These are phyloP conservation scores for Botrytis sinoallii DNA, from an alignment of 2,329 filamentous ascomycete genomes.

Conservation along the genomic window DNA sequence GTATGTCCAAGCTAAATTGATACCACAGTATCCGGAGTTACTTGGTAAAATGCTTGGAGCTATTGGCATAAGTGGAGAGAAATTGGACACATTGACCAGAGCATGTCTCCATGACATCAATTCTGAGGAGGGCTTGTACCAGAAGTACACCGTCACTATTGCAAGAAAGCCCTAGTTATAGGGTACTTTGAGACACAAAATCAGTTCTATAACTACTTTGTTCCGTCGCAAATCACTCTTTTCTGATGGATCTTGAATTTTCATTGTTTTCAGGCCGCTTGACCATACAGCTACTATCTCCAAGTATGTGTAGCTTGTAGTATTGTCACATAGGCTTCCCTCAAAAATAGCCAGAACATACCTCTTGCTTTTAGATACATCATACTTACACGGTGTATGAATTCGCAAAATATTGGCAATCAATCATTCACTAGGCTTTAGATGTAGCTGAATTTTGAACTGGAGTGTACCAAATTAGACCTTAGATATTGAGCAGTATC, in stretches of 20 bases:
- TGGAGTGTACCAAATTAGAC: neutral
- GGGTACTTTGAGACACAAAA: neutral
- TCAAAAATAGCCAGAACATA: neutral
- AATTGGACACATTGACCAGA: slow-evolving; percentile 10
- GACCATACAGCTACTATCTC: neutral
- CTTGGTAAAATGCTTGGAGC: slow-evolving; percentile 11
- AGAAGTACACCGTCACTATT: slow-evolving; percentile 18
- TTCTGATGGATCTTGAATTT: neutral
- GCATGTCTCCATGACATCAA: slow-evolving; percentile 12
- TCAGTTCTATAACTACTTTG: neutral
- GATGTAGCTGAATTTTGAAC: neutral
- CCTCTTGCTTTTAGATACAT: neutral
- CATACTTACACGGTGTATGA: neutral
- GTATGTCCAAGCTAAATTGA: slow-evolving; percentile 17
- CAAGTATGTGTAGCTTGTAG: neutral
- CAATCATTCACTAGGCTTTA: neutral
- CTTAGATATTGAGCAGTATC: neutral
- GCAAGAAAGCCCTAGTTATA: slow-evolving; percentile 3
- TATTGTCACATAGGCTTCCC: neutral
- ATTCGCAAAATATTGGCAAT: neutral
- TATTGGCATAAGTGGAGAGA: neutral
- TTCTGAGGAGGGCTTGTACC: slow-evolving; percentile 13
- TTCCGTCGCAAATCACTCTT: neutral
- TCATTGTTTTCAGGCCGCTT: neutral
- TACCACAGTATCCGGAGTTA: slow-evolving; percentile 14